phyloP scores from a whole-genome alignment of 1,139 yeast species.

The Diutina siamensis region DNA sequence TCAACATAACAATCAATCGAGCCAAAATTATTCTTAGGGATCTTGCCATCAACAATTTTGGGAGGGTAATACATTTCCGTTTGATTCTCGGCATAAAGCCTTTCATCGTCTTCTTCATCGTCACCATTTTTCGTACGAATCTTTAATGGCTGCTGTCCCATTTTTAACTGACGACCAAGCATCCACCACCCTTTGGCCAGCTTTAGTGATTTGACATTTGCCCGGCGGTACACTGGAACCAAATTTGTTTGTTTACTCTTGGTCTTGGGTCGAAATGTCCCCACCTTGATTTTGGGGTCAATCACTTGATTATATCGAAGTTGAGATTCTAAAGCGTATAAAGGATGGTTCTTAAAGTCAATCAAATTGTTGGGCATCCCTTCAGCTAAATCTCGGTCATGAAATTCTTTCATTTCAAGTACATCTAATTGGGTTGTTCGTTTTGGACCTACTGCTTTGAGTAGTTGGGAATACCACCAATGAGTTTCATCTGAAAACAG shows the following conservation, averaged over 20 bases:
- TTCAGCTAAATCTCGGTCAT: slow-evolving; percentile 55
- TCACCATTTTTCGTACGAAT: slow-evolving; percentile 27
- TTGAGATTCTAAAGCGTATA: slow-evolving; percentile 73
- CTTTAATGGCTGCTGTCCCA: slow-evolving; percentile 60
- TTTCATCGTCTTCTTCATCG: slow-evolving; percentile 30
- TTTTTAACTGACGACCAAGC: slow-evolving; percentile 61
- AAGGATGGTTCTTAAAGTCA: slow-evolving; percentile 81
- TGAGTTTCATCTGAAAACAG: slow-evolving; percentile 44
- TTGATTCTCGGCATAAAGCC: slow-evolving; percentile 68
- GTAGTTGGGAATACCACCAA: slow-evolving; percentile 47
- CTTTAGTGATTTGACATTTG: slow-evolving; percentile 49
- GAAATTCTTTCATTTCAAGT: slow-evolving; percentile 61
- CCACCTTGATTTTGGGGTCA: slow-evolving; percentile 52
- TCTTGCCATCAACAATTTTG: slow-evolving; percentile 47
- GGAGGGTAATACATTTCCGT: slow-evolving; percentile 65
- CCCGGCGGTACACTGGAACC: slow-evolving; percentile 53
- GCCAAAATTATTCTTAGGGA: slow-evolving; percentile 69
- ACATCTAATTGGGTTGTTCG: slow-evolving; percentile 28
- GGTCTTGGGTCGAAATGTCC: slow-evolving; percentile 40
- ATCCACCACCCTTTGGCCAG: slow-evolving; percentile 84
- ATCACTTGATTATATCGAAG: slow-evolving; percentile 61
- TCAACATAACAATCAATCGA: slow-evolving; percentile 71
- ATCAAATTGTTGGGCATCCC: slow-evolving; percentile 80
- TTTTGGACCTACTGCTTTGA: slow-evolving; percentile 18
- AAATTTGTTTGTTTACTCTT: slow-evolving; percentile 19